Evolutionary conservation across 2,329 filamentous ascomycete species (phyloP).

Genomic region (Gnomoniopsis smithogilvyi): DNA sequence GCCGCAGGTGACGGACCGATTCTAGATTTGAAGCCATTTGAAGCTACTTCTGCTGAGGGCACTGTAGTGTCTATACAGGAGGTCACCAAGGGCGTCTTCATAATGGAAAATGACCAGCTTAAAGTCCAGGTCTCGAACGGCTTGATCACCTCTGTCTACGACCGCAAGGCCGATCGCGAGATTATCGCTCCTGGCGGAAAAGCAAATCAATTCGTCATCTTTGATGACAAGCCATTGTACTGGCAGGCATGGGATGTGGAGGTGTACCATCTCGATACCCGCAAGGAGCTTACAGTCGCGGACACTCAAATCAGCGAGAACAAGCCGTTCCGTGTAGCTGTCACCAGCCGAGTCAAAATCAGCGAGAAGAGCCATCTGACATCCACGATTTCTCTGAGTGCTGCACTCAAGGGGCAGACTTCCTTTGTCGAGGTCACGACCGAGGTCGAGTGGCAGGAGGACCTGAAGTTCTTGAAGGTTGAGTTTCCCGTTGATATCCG

Average conservation of each 20-base stretch:
- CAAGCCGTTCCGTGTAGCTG: slow-evolving; percentile 72
- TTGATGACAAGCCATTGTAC: slow-evolving; percentile 95
- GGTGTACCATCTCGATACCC: slow-evolving; percentile 87
- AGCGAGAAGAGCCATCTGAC: slow-evolving; percentile 83
- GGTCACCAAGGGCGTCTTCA: slow-evolving; percentile 60
- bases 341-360: slow-evolving; percentile 82
- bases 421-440: slow-evolving; percentile 75
- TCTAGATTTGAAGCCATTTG: slow-evolving; percentile 48
- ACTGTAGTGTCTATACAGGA: slow-evolving; percentile 49
- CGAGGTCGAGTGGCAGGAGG: slow-evolving; percentile 96
- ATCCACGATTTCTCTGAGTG: slow-evolving; percentile 77
- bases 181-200: slow-evolving; percentile 70
- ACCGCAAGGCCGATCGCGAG: slow-evolving; percentile 70
- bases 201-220: slow-evolving; percentile 89
- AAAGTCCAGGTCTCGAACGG: slow-evolving; percentile 71
- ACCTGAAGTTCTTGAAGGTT: slow-evolving; percentile 97
- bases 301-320: slow-evolving; percentile 69
- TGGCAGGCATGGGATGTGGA: slow-evolving; percentile 99
- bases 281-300: slow-evolving; percentile 68
- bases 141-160: slow-evolving; percentile 79
- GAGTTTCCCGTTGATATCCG: slow-evolving; percentile 92
- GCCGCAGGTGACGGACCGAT: slow-evolving; percentile 55
- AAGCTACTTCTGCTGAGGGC: slow-evolving; percentile 39
- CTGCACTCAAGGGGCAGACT: slow-evolving; percentile 60
- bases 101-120: slow-evolving; percentile 76